Conservation (phyloP, 805 yeast species). For the Kurtzmaniella cleridarum region DNA sequence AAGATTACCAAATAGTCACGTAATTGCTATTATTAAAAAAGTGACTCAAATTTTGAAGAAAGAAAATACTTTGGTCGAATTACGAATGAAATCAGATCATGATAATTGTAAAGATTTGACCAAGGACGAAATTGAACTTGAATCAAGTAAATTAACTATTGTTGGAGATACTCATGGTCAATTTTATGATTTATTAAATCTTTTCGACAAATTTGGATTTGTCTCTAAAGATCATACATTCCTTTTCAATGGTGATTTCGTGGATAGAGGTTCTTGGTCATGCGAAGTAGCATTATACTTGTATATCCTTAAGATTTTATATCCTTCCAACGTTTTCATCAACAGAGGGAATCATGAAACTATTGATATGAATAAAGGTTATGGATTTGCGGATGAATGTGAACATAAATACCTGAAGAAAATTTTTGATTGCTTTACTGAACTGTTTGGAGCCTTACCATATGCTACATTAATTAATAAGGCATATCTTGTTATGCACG, state of each 20-base stretch:
- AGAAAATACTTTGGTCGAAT: constrained; percentile 75
- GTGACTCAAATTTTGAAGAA: constrained; percentile 57
- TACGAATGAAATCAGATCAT: neutral
- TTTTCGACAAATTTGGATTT: constrained; percentile 69
- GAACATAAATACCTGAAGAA: constrained; percentile 81
- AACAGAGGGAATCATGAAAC: constrained; percentile 98
- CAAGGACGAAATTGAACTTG: constrained; percentile 20
- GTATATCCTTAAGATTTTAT: constrained; percentile 69
- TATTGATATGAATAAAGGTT: constrained; percentile 91
- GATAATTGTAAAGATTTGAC: constrained; percentile 1
- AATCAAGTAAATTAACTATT: constrained; percentile 58
- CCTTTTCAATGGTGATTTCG: constrained; percentile 94
- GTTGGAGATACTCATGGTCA: constrained; percentile 99
- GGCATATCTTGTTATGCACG: constrained; percentile 87
- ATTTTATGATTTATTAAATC: constrained; percentile 79
- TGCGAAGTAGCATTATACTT: constrained; percentile 87
- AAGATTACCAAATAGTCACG: constrained; percentile 73
- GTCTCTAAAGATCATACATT: constrained; percentile 66
- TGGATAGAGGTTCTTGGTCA: constrained; percentile 97
- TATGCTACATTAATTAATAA: constrained; percentile 75
- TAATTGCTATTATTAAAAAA: constrained; percentile 72
- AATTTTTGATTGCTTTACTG: constrained; percentile 76
- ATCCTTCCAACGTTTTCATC: constrained; percentile 64
- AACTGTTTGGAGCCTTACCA: constrained; percentile 82
- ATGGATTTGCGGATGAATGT: constrained; percentile 96